Percentiles rank a stretch among this genome's conserved stretches.
Evolutionary conservation across 2,329 filamentous ascomycete genomes (phyloP).

Genomic region (Beauveria pseudobassiana): DNA sequence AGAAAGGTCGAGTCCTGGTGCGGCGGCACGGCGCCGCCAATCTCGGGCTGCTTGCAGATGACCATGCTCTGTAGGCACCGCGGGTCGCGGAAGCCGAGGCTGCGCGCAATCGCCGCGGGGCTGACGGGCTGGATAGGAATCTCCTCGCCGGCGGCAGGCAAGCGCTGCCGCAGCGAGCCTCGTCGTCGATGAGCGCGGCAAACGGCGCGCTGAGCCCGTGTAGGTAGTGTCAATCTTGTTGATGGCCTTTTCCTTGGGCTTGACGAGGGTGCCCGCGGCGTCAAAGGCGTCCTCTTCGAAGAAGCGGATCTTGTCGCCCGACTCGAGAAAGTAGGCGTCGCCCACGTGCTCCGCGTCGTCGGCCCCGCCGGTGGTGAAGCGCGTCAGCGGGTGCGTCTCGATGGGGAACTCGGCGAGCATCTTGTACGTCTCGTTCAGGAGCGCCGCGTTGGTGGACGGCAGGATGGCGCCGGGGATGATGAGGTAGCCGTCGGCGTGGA

Average conservation of each 20-base stretch:
- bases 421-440: slow-evolving; percentile 66
- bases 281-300: slow-evolving; percentile 92
- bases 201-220: slow-evolving; percentile 64
- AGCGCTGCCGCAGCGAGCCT: slow-evolving; percentile 30
- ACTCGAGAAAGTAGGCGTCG: slow-evolving; percentile 87
- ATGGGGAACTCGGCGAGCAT: slow-evolving; percentile 72
- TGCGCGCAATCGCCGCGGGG: slow-evolving; percentile 58
- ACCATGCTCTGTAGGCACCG: slow-evolving; percentile 87
- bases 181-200: slow-evolving; percentile 41
- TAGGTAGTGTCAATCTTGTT: slow-evolving; percentile 80
- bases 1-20: slow-evolving; percentile 92
- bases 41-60: slow-evolving; percentile 97
- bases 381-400: slow-evolving; percentile 82
- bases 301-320: slow-evolving; percentile 87
- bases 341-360: slow-evolving; percentile 63
- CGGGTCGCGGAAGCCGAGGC: slow-evolving; percentile 69
- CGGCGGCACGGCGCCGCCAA: slow-evolving; percentile 81
- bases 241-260: slow-evolving; percentile 76
- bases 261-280: slow-evolving; percentile 53
- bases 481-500: slow-evolving; percentile 81
- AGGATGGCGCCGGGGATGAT: slow-evolving; percentile 73
- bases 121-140: slow-evolving; percentile 17
- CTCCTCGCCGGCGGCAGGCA: not conserved
- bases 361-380: slow-evolving; percentile 78
- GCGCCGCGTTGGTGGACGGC: slow-evolving; percentile 53